phyloP scores from a whole-genome alignment of 2,329 filamentous ascomycete genomes.

The Arthrobotrys sinensis region DNA sequence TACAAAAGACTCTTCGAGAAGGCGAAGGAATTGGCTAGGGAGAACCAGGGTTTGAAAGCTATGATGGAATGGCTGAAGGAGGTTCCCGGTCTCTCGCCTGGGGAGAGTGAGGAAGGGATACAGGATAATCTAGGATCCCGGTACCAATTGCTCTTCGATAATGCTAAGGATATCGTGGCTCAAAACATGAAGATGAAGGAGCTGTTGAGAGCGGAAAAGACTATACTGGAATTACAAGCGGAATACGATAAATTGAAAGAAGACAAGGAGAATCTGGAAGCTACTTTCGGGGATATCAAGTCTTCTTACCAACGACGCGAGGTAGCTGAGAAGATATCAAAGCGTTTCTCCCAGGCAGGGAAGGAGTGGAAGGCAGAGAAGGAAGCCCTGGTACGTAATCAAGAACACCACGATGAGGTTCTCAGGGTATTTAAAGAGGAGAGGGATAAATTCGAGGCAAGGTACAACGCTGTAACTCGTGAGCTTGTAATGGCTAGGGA shows the following conservation, averaged over 20 bases:
- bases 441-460: neutral
- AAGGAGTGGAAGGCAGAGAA: neutral
- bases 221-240: neutral
- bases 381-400: neutral
- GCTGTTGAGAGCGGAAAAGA: neutral
- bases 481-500: too few relatives aligned
- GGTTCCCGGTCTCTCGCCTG: neutral
- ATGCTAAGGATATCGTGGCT: neutral
- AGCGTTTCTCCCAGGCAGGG: neutral
- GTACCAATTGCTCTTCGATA: constrained; percentile 21
- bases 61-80: constrained; percentile 15
- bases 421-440: too few relatives aligned
- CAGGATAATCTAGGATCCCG: neutral
- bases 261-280: constrained; percentile 8
- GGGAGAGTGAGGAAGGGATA: neutral
- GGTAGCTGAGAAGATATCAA: neutral
- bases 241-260: constrained; percentile 22
- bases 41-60: constrained; percentile 6
- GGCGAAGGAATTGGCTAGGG: neutral
- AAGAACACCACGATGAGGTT: too few relatives aligned
- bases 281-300: neutral
- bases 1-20: neutral
- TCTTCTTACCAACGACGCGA: neutral
- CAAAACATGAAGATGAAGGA: constrained; percentile 30
- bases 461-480: neutral